Conservation (phyloP, 441 rosid species). For the Corymbia calophylla region DNA sequence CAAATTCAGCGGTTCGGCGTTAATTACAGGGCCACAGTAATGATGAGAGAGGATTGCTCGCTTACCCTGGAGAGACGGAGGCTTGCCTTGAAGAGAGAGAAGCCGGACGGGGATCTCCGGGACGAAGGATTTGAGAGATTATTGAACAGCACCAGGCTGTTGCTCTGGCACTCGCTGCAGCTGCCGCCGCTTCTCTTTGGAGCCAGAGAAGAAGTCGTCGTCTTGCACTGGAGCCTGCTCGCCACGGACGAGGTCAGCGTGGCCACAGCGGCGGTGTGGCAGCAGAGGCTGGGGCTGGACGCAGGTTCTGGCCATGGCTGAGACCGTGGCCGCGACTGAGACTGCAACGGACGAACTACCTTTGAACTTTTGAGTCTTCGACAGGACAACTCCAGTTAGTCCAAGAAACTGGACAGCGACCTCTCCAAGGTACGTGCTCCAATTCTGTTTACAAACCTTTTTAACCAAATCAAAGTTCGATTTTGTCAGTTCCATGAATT, state of each 20-base stretch:
- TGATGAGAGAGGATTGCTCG: background rate
- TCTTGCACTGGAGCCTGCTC: constrained; percentile 47
- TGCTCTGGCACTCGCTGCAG: background rate
- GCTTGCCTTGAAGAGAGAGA: no score
- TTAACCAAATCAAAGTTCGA: background rate
- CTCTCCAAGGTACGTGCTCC: background rate
- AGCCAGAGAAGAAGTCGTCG: constrained; percentile 1
- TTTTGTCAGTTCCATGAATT: background rate
- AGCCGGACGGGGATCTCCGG: constrained; percentile 64
- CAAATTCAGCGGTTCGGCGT: no score
- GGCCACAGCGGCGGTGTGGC: constrained; percentile 36
- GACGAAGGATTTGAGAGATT: constrained; percentile 54
- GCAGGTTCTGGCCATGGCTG: constrained; percentile 14
- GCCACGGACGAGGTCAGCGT: constrained; percentile 38
- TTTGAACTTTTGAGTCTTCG: background rate
- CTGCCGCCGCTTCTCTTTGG: background rate
- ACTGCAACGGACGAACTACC: background rate
- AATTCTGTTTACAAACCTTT: accelerated
- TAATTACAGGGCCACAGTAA: no score
- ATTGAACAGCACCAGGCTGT: constrained; percentile 20
- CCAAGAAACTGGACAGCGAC: background rate
- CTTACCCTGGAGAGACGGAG: constrained; percentile 65
- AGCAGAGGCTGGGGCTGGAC: constrained; percentile 41
- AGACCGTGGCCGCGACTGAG: constrained; percentile 3
- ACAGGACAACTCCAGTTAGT: background rate